Conservation (phyloP, 768 basidiomycete genomes). For the Trametes villosa region DNA sequence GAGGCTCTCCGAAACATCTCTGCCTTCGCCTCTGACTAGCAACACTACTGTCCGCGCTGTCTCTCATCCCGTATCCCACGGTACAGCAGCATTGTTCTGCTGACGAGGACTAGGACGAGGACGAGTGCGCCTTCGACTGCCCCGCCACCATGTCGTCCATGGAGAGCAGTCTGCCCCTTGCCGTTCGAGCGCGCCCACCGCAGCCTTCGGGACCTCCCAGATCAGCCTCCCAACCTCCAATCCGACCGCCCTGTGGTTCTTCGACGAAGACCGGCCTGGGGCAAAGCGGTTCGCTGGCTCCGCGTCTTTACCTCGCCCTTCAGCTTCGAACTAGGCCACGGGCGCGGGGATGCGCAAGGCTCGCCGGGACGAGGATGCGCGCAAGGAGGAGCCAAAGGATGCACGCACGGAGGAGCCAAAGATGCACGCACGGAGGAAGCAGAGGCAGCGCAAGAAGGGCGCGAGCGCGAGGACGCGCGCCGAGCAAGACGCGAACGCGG, state of each 20-base stretch:
- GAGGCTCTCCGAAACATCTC: too few species aligned
- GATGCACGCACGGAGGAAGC: too few species aligned
- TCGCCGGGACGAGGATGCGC: constrained; percentile 22
- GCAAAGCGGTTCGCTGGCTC: constrained; percentile 33
- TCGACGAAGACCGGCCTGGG: constrained; percentile 58
- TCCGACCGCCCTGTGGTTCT: constrained; percentile 71
- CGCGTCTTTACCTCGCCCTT: constrained; percentile 47
- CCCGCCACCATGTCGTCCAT: constrained; percentile 48
- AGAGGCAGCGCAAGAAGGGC: constrained; percentile 75
- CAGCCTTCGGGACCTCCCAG: constrained; percentile 51
- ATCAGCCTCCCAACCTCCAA: constrained; percentile 47
- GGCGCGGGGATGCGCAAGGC: constrained; percentile 20
- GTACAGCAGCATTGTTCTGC: constrained; percentile 91
- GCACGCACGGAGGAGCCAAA: too few species aligned
- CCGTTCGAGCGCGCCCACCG: constrained; percentile 64
- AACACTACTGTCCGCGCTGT: constrained; percentile 78
- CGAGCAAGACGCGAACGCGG: constrained; percentile 65
- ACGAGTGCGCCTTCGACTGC: constrained; percentile 68
- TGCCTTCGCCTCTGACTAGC: constrained; percentile 47
- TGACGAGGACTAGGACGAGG: constrained; percentile 71
- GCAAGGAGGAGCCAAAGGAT: constrained; percentile 48
- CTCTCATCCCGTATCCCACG: constrained; percentile 47
- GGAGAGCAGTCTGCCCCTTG: constrained; percentile 59
- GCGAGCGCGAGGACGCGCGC: constrained; percentile 76
- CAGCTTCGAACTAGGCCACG: too few species aligned